phyloP scores from a whole-genome alignment of 495 filamentous ascomycete genomes.

The Lindgomyces ingoldianus region DNA sequence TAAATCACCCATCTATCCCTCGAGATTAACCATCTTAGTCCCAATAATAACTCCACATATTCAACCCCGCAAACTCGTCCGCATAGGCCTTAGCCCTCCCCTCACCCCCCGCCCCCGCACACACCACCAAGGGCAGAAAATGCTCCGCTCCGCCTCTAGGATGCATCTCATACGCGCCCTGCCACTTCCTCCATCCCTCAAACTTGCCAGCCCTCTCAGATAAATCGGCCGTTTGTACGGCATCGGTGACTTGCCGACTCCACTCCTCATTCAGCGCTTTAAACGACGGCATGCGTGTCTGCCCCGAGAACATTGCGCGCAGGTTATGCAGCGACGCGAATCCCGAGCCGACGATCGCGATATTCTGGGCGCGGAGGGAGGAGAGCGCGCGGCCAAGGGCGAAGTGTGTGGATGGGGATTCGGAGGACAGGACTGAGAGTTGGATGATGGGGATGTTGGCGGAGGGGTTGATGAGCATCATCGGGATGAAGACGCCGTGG shows the following conservation, averaged over 20 bases:
- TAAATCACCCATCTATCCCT: no score
- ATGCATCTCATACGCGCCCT: slow-evolving; percentile 42
- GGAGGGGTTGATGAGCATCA: slow-evolving; percentile 40
- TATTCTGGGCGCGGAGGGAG: slow-evolving; percentile 35
- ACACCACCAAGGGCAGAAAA: slow-evolving; percentile 43
- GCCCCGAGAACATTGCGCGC: slow-evolving; percentile 37
- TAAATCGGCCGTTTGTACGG: slow-evolving; percentile 21
- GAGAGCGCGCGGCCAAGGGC: slow-evolving; percentile 39
- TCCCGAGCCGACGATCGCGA: slow-evolving; percentile 43
- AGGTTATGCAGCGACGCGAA: slow-evolving; percentile 44
- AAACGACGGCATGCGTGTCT: slow-evolving; percentile 24
- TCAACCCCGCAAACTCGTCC: slow-evolving; percentile 43
- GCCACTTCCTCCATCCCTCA: slow-evolving; percentile 38
- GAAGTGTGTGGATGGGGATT: slow-evolving; percentile 38
- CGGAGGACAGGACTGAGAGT: slow-evolving; percentile 41
- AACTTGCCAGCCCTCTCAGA: slow-evolving; percentile 33
- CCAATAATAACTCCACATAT: slow-evolving; percentile 49
- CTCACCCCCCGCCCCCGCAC: slow-evolving; percentile 40
- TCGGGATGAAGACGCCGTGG: slow-evolving; percentile 48
- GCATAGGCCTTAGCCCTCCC: slow-evolving; percentile 38
- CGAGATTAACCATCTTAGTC: slow-evolving; percentile 26
- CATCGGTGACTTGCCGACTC: slow-evolving; percentile 36
- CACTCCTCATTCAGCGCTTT: slow-evolving; percentile 33
- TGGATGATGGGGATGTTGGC: slow-evolving; percentile 44
- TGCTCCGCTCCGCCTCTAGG: slow-evolving; percentile 42